Percentiles rank a stretch among this genome's conserved stretches.
phyloP scores from a whole-genome alignment of 2,329 filamentous ascomycete genomes.

The Aspergillus sp. region DNA sequence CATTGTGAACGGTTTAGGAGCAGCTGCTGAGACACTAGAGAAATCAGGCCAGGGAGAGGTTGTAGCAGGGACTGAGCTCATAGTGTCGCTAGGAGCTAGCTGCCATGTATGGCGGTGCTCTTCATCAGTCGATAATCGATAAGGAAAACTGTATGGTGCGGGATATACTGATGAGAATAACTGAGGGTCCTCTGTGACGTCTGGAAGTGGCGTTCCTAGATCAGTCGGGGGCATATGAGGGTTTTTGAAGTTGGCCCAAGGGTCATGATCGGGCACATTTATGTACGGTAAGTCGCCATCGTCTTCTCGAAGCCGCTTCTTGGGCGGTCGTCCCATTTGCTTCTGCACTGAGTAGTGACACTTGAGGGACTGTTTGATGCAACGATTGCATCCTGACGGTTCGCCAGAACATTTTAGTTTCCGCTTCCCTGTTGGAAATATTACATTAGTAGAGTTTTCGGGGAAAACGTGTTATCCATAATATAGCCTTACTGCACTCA shows the following conservation, averaged over 20 bases:
- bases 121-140: conserved; percentile 23
- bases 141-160: conserved; percentile 17
- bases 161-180: conserved; percentile 31
- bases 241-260: conserved; percentile 26
- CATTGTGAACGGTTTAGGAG: conserved; percentile 27
- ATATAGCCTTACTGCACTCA: conserved; percentile 46
- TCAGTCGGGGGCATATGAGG: conserved; percentile 18
- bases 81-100: conserved; percentile 21
- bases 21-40: conserved; percentile 34
- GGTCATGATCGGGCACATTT: conserved; percentile 14
- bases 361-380: conserved; percentile 40
- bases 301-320: conserved; percentile 38
- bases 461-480: background rate
- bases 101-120: conserved; percentile 27
- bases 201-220: conserved; percentile 15
- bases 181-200: conserved; percentile 24
- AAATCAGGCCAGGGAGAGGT: conserved; percentile 44
- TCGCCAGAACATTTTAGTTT: conserved; percentile 52
- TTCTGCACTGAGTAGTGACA: conserved; percentile 51
- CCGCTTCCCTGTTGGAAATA: conserved; percentile 39
- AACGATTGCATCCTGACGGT: conserved; percentile 43
- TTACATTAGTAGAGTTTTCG: background rate
- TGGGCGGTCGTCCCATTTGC: conserved; percentile 49
- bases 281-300: conserved; percentile 24
- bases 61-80: conserved; percentile 29